These are phyloP conservation scores for Kalmanozyma brasiliensis DNA, from an alignment of 1,284 basidiomycete genomes.

Conservation along the genomic window DNA sequence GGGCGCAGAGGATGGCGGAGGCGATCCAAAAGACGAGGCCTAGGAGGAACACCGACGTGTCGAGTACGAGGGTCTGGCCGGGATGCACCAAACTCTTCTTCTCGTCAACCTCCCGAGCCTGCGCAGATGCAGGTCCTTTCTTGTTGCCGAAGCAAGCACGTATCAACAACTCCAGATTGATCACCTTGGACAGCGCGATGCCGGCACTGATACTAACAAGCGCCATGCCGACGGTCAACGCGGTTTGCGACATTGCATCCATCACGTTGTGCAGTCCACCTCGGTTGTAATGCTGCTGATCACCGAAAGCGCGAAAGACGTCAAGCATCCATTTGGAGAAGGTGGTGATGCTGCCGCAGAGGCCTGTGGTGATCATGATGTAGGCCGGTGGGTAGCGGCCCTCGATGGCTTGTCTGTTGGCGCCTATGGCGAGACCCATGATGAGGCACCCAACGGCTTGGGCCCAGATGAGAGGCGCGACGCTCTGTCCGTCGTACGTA, in stretches of 20 bases:
- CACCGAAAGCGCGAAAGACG: conserved; percentile 85
- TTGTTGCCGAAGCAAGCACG: no score
- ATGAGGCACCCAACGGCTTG: conserved; percentile 90
- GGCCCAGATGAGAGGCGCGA: conserved; percentile 86
- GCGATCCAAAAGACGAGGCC: conserved; percentile 68
- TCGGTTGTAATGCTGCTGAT: conserved; percentile 74
- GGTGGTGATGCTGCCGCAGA: conserved; percentile 94
- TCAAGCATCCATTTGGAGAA: conserved; percentile 96
- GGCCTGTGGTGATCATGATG: conserved; percentile 88
- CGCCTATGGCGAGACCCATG: conserved; percentile 73
- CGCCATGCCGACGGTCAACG: conserved; percentile 56
- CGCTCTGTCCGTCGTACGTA: conserved; percentile 78
- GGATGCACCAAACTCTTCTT: conserved; percentile 6
- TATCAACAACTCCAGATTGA: conserved; percentile 16
- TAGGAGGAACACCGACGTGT: conserved; percentile 23
- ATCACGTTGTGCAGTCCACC: conserved; percentile 78
- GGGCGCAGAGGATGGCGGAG: conserved; percentile 81
- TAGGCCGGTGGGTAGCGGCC: conserved; percentile 73
- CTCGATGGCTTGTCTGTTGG: conserved; percentile 49
- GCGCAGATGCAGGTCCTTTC: no score
- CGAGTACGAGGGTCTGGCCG: conserved; percentile 10
- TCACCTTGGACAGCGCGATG: conserved; percentile 25
- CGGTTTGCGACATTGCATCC: conserved; percentile 64
- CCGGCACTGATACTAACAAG: conserved; percentile 52
- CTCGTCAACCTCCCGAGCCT: no score